phyloP scores from a whole-genome alignment of 2,329 filamentous ascomycete species.

The Aspergillus niger region DNA sequence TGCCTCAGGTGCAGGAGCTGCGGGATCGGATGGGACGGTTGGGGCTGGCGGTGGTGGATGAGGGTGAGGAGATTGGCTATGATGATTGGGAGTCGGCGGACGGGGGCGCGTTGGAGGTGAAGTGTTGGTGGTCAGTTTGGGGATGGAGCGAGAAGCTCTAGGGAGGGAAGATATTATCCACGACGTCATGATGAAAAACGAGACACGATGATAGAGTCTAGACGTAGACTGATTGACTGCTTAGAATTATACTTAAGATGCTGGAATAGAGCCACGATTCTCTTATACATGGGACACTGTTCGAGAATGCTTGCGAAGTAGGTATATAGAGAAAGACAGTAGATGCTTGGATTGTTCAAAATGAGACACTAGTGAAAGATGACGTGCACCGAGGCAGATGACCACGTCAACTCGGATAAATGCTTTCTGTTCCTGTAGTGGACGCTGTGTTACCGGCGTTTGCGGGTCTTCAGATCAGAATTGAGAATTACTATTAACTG shows the following conservation, averaged over 20 bases:
- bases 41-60: conserved; percentile 55
- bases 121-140: conserved; percentile 54
- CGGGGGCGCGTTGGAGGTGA: conserved; percentile 45
- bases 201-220: neutral
- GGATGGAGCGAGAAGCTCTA: conserved; percentile 43
- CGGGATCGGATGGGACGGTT: conserved; percentile 60
- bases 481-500: too few species aligned
- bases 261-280: neutral
- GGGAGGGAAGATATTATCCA: conserved; percentile 9
- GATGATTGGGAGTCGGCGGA: conserved; percentile 51
- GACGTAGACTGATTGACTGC: neutral
- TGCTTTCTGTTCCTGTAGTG: too few species aligned
- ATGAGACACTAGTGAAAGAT: too few species aligned
- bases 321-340: too few species aligned
- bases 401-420: too few species aligned
- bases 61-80: conserved; percentile 49
- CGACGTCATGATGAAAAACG: conserved; percentile 36
- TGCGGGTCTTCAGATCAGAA: too few species aligned
- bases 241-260: neutral
- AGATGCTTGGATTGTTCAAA: too few species aligned
- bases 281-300: neutral
- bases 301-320: neutral
- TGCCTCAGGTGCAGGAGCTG: conserved; percentile 64
- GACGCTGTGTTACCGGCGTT: too few species aligned
- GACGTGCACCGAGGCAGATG: too few species aligned